phyloP scores from a whole-genome alignment of 495 filamentous ascomycete species.

The Penicillium silybi region DNA sequence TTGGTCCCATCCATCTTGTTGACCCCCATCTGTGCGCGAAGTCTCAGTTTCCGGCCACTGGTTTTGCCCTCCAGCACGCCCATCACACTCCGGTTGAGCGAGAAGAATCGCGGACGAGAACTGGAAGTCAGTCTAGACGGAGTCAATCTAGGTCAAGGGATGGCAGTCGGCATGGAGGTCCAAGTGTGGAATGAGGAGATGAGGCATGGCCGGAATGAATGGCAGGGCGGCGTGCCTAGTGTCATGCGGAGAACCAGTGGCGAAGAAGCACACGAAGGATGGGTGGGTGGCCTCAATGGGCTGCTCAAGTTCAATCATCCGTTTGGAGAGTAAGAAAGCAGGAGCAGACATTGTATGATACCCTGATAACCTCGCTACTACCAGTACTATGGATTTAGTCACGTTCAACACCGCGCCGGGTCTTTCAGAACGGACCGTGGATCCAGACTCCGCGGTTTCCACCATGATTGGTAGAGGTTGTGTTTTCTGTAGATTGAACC shows the following conservation, averaged over 20 bases:
- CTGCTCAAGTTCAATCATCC: slow-evolving; percentile 97
- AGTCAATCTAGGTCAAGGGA: slow-evolving; percentile 62
- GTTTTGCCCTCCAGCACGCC: slow-evolving; percentile 82
- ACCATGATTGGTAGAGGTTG: slow-evolving; percentile 16
- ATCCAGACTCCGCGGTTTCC: neutral
- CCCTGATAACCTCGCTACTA: no score
- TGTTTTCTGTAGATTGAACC: slow-evolving; percentile 29
- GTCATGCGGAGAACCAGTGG: slow-evolving; percentile 51
- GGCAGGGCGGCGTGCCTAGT: slow-evolving; percentile 56
- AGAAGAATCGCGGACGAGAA: slow-evolving; percentile 77
- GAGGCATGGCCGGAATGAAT: slow-evolving; percentile 60
- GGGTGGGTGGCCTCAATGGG: slow-evolving; percentile 94
- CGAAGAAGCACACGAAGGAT: slow-evolving; percentile 71
- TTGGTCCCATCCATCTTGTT: slow-evolving; percentile 81
- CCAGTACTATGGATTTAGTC: neutral
- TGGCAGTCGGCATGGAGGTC: slow-evolving; percentile 81
- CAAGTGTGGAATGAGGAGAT: slow-evolving; percentile 79
- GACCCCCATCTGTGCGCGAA: slow-evolving; percentile 91
- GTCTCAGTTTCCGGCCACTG: slow-evolving; percentile 84
- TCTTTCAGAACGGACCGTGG: slow-evolving; percentile 10
- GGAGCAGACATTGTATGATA: neutral
- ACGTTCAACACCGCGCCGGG: neutral
- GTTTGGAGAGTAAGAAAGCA: slow-evolving; percentile 68
- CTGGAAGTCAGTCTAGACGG: slow-evolving; percentile 89
- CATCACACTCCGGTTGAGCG: slow-evolving; percentile 76